Evolutionary conservation across 768 basidiomycete species (phyloP).

Genomic region (Boletus rubroflammeus): DNA sequence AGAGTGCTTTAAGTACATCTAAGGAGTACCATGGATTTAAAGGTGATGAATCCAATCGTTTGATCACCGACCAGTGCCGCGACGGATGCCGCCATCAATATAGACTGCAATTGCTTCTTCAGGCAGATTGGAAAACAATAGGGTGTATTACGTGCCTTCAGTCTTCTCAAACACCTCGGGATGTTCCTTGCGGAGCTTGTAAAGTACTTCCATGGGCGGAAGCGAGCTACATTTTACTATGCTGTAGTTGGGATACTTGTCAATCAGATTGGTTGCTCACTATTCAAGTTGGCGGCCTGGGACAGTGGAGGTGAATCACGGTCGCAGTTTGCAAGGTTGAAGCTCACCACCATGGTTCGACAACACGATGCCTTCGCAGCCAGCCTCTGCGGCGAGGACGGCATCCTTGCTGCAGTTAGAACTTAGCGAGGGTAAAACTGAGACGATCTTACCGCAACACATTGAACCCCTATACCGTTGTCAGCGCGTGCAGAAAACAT

Average conservation of each 20-base stretch:
- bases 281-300: slow-evolving; percentile 76
- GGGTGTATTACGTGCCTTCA: slow-evolving; percentile 47
- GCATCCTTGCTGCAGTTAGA: slow-evolving; percentile 58
- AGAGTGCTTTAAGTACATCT: slow-evolving; percentile 88
- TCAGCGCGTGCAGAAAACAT: slow-evolving; percentile 5
- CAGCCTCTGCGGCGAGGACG: slow-evolving; percentile 75
- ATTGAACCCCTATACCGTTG: slow-evolving; percentile 56
- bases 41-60: not conserved
- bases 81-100: slow-evolving; percentile 72
- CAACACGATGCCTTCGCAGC: slow-evolving; percentile 83
- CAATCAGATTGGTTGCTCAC: slow-evolving; percentile 37
- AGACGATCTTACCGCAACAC: slow-evolving; percentile 48
- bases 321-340: not conserved
- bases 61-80: slow-evolving; percentile 63
- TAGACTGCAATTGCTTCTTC: slow-evolving; percentile 51
- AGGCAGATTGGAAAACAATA: not conserved
- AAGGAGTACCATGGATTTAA: not conserved
- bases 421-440: not conserved
- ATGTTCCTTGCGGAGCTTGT: slow-evolving; percentile 64
- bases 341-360: slow-evolving; percentile 84
- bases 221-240: slow-evolving; percentile 49
- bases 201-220: slow-evolving; percentile 75
- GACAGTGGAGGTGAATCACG: not conserved
- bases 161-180: slow-evolving; percentile 71
- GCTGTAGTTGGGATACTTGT: not conserved